Conservation (phyloP, 2,329 filamentous ascomycete species). For the Herpotrichia juniperi region DNA sequence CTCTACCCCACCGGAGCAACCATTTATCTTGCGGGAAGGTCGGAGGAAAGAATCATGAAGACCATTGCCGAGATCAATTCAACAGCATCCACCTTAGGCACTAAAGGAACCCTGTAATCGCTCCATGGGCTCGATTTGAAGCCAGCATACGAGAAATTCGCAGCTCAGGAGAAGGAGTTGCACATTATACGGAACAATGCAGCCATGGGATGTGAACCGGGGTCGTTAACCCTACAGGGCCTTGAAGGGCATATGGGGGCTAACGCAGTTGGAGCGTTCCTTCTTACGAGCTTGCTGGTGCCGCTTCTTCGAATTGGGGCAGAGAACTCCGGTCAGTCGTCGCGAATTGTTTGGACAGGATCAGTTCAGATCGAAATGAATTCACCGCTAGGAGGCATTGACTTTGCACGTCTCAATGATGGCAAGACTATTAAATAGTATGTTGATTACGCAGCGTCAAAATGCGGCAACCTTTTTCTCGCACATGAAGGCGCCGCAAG, state of each 20-base stretch:
- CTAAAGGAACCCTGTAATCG: background rate
- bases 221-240: constrained; percentile 4
- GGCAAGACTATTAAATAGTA: constrained; percentile 3
- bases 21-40: constrained; percentile 60
- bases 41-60: constrained; percentile 42
- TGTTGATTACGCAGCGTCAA: constrained; percentile 19
- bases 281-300: constrained; percentile 41
- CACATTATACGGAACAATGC: constrained; percentile 10
- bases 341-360: constrained; percentile 39
- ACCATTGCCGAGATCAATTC: constrained; percentile 51
- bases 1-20: constrained; percentile 60
- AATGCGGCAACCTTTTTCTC: constrained; percentile 21
- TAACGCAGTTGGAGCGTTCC: constrained; percentile 31
- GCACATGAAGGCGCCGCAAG: constrained; percentile 14
- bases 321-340: constrained; percentile 15
- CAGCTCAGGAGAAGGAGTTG: constrained; percentile 5
- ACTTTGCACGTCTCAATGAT: constrained; percentile 3
- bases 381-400: constrained; percentile 13
- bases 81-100: constrained; percentile 42
- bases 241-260: constrained; percentile 29
- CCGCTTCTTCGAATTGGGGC: constrained; percentile 32
- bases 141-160: constrained; percentile 29
- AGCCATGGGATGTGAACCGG: background rate
- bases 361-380: constrained; percentile 17
- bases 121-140: constrained; percentile 41